These are phyloP conservation scores for Alternaria solani DNA, from an alignment of 2,329 filamentous ascomycete species.

Conservation along the genomic window DNA sequence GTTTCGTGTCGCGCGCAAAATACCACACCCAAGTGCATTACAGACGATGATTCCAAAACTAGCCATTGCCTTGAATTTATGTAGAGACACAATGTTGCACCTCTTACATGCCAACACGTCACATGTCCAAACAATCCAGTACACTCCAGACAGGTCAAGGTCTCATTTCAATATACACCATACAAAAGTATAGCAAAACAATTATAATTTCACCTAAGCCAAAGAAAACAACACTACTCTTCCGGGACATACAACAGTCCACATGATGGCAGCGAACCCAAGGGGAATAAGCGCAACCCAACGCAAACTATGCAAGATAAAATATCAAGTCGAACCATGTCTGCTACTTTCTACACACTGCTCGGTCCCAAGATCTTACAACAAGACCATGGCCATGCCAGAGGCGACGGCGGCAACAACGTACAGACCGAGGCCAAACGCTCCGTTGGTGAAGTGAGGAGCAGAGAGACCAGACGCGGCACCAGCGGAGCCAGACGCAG, in stretches of 20 bases:
- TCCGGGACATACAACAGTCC: not conserved
- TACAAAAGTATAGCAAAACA: conserved; percentile 1
- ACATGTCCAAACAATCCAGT: too few relatives aligned
- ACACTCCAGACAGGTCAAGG: not conserved
- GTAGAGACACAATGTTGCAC: not conserved
- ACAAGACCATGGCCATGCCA: conserved; percentile 63
- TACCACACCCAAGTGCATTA: not conserved
- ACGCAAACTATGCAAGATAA: conserved; percentile 21
- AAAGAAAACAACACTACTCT: conserved; percentile 11
- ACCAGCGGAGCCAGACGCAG: conserved; percentile 29
- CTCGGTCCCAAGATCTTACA: conserved; percentile 51
- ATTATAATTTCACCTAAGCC: conserved; percentile 2
- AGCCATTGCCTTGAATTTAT: not conserved
- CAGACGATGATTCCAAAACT: not conserved
- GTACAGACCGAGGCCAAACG: conserved; percentile 60
- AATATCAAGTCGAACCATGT: conserved; percentile 3
- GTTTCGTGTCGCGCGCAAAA: not conserved
- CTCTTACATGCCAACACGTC: not conserved
- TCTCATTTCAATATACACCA: conserved; percentile 6
- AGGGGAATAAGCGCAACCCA: conserved; percentile 18
- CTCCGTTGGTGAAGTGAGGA: conserved; percentile 56
- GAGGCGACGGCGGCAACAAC: conserved; percentile 59
- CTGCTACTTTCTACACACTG: not conserved
- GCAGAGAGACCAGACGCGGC: conserved; percentile 55
- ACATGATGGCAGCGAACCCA: not conserved